Evolutionary conservation across 2,329 filamentous ascomycete species (phyloP), one percentile per base, ranked within the genome.

Genomic region (Graphiopsis chlorocephala): DNA sequence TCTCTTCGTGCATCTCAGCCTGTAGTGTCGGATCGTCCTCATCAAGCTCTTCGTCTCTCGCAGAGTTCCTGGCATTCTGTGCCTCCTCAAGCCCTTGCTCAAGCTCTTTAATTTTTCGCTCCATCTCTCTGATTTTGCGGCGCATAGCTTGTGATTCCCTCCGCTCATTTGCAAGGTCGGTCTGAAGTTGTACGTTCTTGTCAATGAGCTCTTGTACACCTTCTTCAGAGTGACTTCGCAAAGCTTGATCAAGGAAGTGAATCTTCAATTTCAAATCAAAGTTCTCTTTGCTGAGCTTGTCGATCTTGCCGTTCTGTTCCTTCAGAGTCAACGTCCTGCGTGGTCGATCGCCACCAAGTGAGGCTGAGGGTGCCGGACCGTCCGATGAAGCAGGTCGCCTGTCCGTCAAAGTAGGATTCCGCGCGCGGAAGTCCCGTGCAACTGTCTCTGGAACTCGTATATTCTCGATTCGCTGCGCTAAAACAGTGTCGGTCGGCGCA

Each of bases 121-220:
- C 93, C 55, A 98, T 79, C 71, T 97, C 93, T 72, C 93, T 91
- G 65, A 96, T 85, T 69, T 90, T 89, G 67, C 90, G 88, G 25
- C 92, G 88, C 64, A 98, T 78, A 23, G 88, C 84, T 76, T 96
- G 95, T 75, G 92, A 95, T 73, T 99, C 95, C 68, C 96, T 92
- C 77, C 96, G 92, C 65, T 95, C 84, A 38, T 95, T 91, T 3
- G 94, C 88, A 52, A 97, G 86, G 66, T 91, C 92, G 0, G 94
- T 97, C 78, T 96, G 95, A 57, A 98, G 85, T 75, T 97, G 93
- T 4, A 98, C 94, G 72, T 97, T 99, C 78, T 97, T 94, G 52
- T 92, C 93, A 72, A 98, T 96, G 89, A 97, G 96, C 76, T 97
- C 94, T 79, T 96, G 96, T 76, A 99, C 90, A 68, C 93, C 93